A percentile compares a stretch with the other conserved stretches of the same genome.
Conservation (phyloP, 176 grass and related monocot genomes). For the Oryza australiensis region DNA sequence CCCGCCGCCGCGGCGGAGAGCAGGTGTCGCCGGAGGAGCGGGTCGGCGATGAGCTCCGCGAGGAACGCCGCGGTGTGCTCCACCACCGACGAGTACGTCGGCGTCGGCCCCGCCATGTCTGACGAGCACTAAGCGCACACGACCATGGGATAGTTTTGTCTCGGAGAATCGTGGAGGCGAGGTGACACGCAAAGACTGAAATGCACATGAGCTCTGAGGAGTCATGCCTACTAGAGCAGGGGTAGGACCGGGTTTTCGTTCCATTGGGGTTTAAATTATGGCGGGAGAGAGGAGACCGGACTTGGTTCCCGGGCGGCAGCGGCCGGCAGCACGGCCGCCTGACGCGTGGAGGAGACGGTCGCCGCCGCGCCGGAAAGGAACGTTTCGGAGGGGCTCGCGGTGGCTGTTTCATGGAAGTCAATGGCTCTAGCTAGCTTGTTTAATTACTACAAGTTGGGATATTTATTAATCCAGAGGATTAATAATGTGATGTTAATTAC, state of each 20-base stretch:
- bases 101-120: conserved; percentile 39
- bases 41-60: conserved; percentile 49
- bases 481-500: no score
- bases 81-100: conserved; percentile 34
- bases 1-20: conserved; percentile 40
- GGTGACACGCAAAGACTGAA: conserved; percentile 8
- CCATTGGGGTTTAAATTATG: conserved; percentile 34
- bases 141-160: background rate
- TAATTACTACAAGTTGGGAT: no score
- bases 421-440: no score
- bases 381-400: background rate
- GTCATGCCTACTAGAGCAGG: background rate
- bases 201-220: background rate
- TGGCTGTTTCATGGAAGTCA: conserved; percentile 7
- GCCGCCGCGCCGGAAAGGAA: background rate
- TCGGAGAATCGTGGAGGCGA: background rate
- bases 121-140: background rate
- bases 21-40: conserved; percentile 52
- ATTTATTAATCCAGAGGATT: no score
- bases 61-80: conserved; percentile 53
- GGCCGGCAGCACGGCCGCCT: conserved; percentile 35
- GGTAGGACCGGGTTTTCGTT: background rate
- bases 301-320: conserved; percentile 35
- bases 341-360: conserved; percentile 37
- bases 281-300: conserved; percentile 20